phyloP scores from a whole-genome alignment of 495 filamentous ascomycete genomes.

The Parachaetomium inaequale region DNA sequence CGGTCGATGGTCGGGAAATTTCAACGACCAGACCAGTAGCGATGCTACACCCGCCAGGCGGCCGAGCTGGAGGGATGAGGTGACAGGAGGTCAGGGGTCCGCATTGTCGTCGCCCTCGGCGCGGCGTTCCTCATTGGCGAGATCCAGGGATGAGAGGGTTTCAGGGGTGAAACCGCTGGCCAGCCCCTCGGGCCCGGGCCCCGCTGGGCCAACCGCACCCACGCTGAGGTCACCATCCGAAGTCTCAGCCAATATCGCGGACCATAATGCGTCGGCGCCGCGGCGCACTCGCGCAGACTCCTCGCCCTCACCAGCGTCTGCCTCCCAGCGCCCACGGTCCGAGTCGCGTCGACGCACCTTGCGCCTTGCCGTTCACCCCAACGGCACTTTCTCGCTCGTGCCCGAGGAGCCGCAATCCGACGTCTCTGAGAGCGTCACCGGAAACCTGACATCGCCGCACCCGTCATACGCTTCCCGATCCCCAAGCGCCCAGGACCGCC shows the following conservation, averaged over 20 bases:
- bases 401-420: conserved; percentile 24
- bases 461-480: conserved; percentile 37
- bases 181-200: conserved; percentile 32
- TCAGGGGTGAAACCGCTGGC: conserved; percentile 46
- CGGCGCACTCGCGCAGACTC: conserved; percentile 17
- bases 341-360: conserved; percentile 39
- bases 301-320: conserved; percentile 16
- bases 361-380: conserved; percentile 40
- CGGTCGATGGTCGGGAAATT: conserved; percentile 25
- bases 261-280: conserved; percentile 22
- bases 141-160: conserved; percentile 40
- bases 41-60: conserved; percentile 18
- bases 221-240: conserved; percentile 37
- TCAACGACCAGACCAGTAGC: conserved; percentile 22
- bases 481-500: conserved; percentile 44
- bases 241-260: conserved; percentile 27
- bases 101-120: conserved; percentile 38
- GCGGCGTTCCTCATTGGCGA: conserved; percentile 39
- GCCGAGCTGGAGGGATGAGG: conserved; percentile 16
- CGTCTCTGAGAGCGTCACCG: conserved; percentile 24
- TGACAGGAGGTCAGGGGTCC: conserved; percentile 30
- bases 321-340: conserved; percentile 29
- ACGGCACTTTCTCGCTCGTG: conserved; percentile 49
- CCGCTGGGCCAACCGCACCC: conserved; percentile 27
- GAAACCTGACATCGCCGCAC: conserved; percentile 32